These are phyloP conservation scores for Pseudocercospora cruenta DNA, from an alignment of 2,329 filamentous ascomycete genomes.

Conservation along the genomic window DNA sequence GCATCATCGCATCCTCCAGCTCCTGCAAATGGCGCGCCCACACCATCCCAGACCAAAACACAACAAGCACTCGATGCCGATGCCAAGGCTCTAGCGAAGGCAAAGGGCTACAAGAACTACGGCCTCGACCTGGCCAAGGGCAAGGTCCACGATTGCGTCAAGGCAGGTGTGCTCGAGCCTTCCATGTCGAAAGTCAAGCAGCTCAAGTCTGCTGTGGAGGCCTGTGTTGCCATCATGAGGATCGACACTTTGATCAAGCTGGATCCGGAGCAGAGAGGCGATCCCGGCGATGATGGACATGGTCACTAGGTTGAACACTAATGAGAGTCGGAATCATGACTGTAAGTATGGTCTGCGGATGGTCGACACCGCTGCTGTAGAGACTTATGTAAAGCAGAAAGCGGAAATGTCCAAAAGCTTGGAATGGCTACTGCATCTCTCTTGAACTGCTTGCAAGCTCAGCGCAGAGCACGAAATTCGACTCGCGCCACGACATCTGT, in stretches of 20 bases:
- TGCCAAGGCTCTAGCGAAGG: constrained; percentile 85
- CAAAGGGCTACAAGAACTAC: constrained; percentile 99
- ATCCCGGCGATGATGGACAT: constrained; percentile 68
- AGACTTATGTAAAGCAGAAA: constrained; percentile 4
- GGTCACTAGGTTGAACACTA: constrained; percentile 35
- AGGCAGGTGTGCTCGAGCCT: constrained; percentile 92
- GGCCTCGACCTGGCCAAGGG: constrained; percentile 87
- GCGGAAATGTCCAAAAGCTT: neutral
- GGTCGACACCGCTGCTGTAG: neutral
- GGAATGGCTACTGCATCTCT: too few relatives aligned
- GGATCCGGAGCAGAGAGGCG: constrained; percentile 80
- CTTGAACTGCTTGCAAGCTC: too few relatives aligned
- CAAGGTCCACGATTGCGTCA: constrained; percentile 89
- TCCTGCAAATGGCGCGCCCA: constrained; percentile 25
- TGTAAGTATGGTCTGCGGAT: neutral
- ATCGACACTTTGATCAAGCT: constrained; percentile 99
- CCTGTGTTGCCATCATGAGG: constrained; percentile 98
- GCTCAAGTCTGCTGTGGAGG: constrained; percentile 97
- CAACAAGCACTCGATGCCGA: constrained; percentile 57
- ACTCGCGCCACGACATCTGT: too few relatives aligned
- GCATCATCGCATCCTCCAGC: constrained; percentile 46
- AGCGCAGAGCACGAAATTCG: too few relatives aligned
- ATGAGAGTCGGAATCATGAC: neutral
- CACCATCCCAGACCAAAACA: constrained; percentile 30
- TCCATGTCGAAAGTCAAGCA: constrained; percentile 98